phyloP scores from a whole-genome alignment of 1,284 basidiomycete species.

The Boletus smithii region DNA sequence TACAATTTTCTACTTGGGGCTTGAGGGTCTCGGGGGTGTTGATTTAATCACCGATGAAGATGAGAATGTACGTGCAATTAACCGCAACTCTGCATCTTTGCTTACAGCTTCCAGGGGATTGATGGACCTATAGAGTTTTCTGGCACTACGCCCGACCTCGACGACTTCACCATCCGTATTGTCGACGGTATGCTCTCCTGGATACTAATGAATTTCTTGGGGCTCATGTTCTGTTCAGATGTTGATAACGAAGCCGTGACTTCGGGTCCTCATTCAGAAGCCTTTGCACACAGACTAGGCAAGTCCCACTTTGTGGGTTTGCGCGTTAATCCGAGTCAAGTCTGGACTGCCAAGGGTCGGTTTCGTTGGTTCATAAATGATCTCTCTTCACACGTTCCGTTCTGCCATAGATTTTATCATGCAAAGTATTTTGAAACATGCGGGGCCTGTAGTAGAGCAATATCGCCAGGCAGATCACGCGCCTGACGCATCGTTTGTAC shows the following conservation, averaged over 20 bases:
- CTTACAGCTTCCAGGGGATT: slow-evolving; percentile 55
- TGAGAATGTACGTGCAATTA: slow-evolving; percentile 54
- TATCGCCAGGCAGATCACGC: slow-evolving; percentile 51
- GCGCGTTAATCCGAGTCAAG: slow-evolving; percentile 56
- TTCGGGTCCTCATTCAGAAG: slow-evolving; percentile 52
- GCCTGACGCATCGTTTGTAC: slow-evolving; percentile 78
- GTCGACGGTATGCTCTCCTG: slow-evolving; percentile 60
- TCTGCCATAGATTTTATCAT: slow-evolving; percentile 58
- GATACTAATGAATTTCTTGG: neutral
- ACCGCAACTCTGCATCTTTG: neutral
- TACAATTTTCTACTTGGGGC: slow-evolving; percentile 79
- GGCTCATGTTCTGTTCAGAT: slow-evolving; percentile 37
- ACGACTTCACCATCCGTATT: slow-evolving; percentile 78
- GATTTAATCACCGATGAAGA: slow-evolving; percentile 75
- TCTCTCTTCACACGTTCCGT: neutral
- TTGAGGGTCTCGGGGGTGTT: slow-evolving; percentile 82
- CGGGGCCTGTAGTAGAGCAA: slow-evolving; percentile 51
- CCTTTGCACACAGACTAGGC: slow-evolving; percentile 62
- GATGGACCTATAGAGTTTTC: slow-evolving; percentile 64
- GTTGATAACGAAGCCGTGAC: slow-evolving; percentile 55
- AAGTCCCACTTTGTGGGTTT: slow-evolving; percentile 74
- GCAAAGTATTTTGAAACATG: slow-evolving; percentile 57
- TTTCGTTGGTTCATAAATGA: neutral
- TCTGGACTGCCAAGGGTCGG: slow-evolving; percentile 85
- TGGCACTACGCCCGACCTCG: slow-evolving; percentile 74